These are phyloP conservation scores for Lecanicillium sp. DNA, from an alignment of 2,329 filamentous ascomycete genomes.

Conservation along the genomic window DNA sequence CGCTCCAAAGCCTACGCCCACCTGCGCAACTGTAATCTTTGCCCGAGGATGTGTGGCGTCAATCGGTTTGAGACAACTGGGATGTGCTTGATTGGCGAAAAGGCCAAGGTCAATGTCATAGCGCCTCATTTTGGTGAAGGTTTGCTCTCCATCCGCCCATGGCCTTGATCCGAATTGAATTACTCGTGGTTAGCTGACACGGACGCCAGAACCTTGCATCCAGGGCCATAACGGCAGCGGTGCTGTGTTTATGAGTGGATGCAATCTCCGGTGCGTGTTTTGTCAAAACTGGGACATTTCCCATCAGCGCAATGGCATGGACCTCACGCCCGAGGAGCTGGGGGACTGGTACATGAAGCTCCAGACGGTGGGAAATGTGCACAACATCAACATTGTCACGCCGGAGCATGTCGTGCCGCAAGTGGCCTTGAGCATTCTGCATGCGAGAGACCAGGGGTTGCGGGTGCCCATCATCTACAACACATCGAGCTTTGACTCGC, in stretches of 20 bases:
- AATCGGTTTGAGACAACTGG: slow-evolving; percentile 76
- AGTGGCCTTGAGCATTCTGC: slow-evolving; percentile 67
- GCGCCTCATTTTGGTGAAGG: slow-evolving; percentile 79
- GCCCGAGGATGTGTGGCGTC: slow-evolving; percentile 66
- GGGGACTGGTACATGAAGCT: slow-evolving; percentile 78
- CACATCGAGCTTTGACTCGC: slow-evolving; percentile 71
- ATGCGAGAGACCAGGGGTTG: slow-evolving; percentile 62
- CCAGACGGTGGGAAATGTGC: slow-evolving; percentile 69
- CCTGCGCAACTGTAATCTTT: slow-evolving; percentile 71
- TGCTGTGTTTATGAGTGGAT: slow-evolving; percentile 71
- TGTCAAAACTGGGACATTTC: slow-evolving; percentile 82
- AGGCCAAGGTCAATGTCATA: slow-evolving; percentile 73
- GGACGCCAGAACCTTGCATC: slow-evolving; percentile 60
- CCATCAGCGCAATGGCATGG: slow-evolving; percentile 72
- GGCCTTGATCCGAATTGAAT: too few species aligned
- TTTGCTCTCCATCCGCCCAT: too few species aligned
- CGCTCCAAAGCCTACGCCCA: slow-evolving; percentile 66
- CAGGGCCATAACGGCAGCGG: slow-evolving; percentile 76
- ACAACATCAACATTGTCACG: slow-evolving; percentile 84
- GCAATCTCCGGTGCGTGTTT: slow-evolving; percentile 66
- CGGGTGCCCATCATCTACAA: slow-evolving; percentile 75
- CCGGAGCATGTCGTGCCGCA: slow-evolving; percentile 83
- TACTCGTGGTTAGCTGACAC: too few species aligned
- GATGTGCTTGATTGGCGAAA: slow-evolving; percentile 68
- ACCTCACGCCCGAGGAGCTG: slow-evolving; percentile 69